A percentile compares a stretch with the other conserved stretches of the same genome.
Conservation (phyloP, 2,329 filamentous ascomycete species). For the Verticillium isaacii region DNA sequence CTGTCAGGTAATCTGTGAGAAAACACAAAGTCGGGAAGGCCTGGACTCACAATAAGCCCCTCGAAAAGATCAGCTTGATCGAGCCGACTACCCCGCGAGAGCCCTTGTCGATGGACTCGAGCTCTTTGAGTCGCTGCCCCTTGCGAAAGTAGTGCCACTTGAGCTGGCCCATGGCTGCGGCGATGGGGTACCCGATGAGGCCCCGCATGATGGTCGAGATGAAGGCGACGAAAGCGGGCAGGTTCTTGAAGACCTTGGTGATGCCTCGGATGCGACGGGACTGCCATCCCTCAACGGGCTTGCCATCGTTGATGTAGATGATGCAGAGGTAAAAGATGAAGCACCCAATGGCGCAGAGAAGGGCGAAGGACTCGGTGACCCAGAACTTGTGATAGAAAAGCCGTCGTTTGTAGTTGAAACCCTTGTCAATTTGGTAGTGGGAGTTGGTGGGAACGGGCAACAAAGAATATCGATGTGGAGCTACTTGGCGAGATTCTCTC, state of each 20-base stretch:
- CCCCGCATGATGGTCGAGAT: neutral
- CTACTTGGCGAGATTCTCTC: neutral
- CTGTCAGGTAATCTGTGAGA: neutral
- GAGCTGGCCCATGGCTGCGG: neutral
- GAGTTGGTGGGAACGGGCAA: neutral
- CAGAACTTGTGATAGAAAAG: neutral
- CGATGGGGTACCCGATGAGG: neutral
- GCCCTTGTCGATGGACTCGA: neutral
- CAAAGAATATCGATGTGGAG: neutral
- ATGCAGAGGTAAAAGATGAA: neutral
- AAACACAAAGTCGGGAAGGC: neutral
- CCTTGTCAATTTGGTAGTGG: neutral
- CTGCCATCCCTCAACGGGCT: neutral
- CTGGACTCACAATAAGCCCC: neutral
- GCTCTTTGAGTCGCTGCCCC: neutral
- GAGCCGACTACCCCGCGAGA: neutral
- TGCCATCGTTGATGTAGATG: neutral
- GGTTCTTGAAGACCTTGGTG: neutral
- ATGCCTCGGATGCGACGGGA: neutral
- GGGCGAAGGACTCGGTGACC: neutral
- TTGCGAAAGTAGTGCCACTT: slow-evolving; percentile 1
- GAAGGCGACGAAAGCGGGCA: neutral
- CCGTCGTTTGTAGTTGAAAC: neutral
- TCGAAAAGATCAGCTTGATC: neutral
- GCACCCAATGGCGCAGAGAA: neutral